These are phyloP conservation scores for Syzygium syzygioides DNA, from an alignment of 441 rosid genomes.

Conservation along the genomic window DNA sequence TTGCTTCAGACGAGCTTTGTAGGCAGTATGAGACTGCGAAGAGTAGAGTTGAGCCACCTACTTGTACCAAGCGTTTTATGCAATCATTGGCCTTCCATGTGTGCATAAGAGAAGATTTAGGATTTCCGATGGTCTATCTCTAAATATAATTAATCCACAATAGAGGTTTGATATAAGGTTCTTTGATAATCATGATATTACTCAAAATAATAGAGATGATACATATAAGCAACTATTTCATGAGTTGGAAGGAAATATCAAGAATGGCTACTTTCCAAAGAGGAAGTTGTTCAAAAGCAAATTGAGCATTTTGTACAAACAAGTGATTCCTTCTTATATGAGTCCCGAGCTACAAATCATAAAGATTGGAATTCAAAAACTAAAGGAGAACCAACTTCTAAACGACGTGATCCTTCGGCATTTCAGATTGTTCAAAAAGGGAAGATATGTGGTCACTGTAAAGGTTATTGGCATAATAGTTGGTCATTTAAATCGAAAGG, in stretches of 20 bases:
- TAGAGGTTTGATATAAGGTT: background rate
- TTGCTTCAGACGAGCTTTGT: background rate
- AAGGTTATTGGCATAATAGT: background rate
- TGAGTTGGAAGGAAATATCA: background rate
- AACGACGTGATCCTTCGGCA: background rate
- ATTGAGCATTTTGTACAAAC: background rate
- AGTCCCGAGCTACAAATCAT: background rate
- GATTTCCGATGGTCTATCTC: background rate
- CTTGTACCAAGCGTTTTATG: background rate
- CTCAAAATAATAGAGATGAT: background rate
- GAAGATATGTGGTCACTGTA: background rate
- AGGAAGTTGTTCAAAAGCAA: background rate
- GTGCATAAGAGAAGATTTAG: background rate
- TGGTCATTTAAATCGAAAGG: background rate
- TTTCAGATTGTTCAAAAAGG: background rate
- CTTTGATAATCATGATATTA: background rate
- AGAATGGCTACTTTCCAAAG: background rate
- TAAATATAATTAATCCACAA: background rate
- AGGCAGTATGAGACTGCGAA: background rate
- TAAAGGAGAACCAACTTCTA: background rate
- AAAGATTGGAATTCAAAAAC: background rate
- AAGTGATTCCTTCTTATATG: background rate
- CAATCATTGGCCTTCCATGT: background rate
- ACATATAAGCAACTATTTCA: background rate
- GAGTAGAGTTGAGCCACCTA: background rate